A percentile compares a stretch with the other conserved stretches of the same genome.
Evolutionary conservation across 257 asterid genomes (phyloP).

Genomic region (Solanum commersonii): DNA sequence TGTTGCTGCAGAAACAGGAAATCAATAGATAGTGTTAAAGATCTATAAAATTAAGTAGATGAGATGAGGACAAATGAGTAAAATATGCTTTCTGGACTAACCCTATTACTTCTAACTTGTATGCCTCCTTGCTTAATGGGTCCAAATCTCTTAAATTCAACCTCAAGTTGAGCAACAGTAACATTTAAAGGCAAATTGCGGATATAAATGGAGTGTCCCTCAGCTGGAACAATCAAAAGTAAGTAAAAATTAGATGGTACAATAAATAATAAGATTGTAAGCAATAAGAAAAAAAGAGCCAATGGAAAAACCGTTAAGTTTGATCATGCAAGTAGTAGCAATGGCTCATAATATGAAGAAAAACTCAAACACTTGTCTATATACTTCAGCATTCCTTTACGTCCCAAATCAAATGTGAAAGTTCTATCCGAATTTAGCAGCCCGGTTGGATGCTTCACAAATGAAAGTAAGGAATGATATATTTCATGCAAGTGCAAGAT

Average conservation of each 20-base stretch:
- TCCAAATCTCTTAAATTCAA: constrained; percentile 2
- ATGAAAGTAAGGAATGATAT: not conserved
- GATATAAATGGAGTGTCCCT: not conserved
- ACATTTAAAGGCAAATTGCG: constrained; percentile 1
- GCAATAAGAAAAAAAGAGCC: not conserved
- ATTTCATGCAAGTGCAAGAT: not conserved
- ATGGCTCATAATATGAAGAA: not conserved
- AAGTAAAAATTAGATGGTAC: not conserved
- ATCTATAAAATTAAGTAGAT: not conserved
- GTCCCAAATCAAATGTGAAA: not conserved
- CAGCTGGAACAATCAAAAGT: not conserved
- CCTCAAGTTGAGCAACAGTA: not conserved
- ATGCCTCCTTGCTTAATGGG: not conserved
- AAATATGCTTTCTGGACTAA: not conserved
- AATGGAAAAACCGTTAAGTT: not conserved
- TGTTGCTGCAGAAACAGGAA: constrained; percentile 2
- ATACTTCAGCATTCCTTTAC: not conserved
- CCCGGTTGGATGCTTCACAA: not conserved
- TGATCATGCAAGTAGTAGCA: not conserved
- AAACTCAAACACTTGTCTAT: not conserved
- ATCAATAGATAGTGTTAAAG: not conserved
- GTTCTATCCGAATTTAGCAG: not conserved
- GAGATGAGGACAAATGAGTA: not conserved
- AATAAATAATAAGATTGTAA: not conserved
- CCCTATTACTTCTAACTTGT: constrained; percentile 5